Evolutionary conservation across 331 rosid species (phyloP).

Genomic region (Cydonia oblonga): DNA sequence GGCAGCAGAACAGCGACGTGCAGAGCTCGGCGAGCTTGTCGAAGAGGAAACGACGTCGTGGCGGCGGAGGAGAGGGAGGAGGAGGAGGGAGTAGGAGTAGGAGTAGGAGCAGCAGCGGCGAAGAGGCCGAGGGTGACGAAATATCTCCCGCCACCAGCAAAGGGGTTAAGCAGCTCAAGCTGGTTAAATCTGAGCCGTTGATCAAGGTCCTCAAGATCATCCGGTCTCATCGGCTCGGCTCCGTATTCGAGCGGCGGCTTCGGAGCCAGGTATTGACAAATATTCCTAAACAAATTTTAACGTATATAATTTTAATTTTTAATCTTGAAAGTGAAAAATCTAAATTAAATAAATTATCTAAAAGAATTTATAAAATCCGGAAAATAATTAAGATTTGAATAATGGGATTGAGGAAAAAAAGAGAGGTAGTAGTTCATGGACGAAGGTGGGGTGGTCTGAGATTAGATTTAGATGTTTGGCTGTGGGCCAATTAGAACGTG

Average conservation of each 20-base stretch:
- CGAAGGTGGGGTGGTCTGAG: not conserved
- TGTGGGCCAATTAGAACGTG: not conserved
- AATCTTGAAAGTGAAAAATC: not conserved
- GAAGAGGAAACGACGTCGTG: constrained; percentile 26
- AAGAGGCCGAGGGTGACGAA: constrained; percentile 38
- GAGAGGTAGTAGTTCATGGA: not conserved
- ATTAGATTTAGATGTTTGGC: not conserved
- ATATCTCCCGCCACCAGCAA: constrained; percentile 41
- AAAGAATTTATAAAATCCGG: not conserved
- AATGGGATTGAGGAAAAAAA: not conserved
- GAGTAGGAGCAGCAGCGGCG: constrained; percentile 30
- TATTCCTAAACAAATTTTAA: not conserved
- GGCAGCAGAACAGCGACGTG: constrained; percentile 41
- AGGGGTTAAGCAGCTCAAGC: constrained; percentile 13
- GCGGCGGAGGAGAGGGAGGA: constrained; percentile 3
- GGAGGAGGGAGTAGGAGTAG: not conserved
- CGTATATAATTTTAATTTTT: not conserved
- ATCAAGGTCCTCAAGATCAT: constrained; percentile 26
- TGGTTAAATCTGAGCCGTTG: constrained; percentile 42
- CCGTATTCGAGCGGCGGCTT: constrained; percentile 47
- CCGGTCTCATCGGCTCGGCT: constrained; percentile 46
- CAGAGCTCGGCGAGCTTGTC: constrained; percentile 41
- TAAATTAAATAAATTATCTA: not conserved
- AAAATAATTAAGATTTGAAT: not conserved
- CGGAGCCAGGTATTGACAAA: constrained; percentile 43